phyloP scores from a whole-genome alignment of 495 filamentous ascomycete genomes.

The Neurospora sp. region DNA sequence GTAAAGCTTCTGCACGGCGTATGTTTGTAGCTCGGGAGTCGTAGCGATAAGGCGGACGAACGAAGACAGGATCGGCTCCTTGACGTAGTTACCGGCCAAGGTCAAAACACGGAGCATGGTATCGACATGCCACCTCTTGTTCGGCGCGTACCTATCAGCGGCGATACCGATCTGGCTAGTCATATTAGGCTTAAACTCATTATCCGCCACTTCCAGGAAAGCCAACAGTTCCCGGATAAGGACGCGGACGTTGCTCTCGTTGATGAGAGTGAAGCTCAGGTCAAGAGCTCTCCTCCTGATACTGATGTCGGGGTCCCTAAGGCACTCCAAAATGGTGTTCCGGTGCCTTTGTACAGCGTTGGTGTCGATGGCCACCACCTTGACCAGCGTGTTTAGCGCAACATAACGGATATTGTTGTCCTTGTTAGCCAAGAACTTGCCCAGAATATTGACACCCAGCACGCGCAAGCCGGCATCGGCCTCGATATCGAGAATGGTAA shows the following conservation, averaged over 20 bases:
- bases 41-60: conserved; percentile 94
- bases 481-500: conserved; percentile 96
- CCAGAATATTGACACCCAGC: conserved; percentile 93
- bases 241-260: conserved; percentile 88
- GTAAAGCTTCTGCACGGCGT: conserved; percentile 93
- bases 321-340: conserved; percentile 92
- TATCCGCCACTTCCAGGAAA: conserved; percentile 93
- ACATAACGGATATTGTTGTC: conserved; percentile 99
- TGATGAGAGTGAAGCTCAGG: conserved; percentile 95
- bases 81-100: conserved; percentile 90
- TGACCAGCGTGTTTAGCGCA: conserved; percentile 91
- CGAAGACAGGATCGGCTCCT: conserved; percentile 93
- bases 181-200: conserved; percentile 97
- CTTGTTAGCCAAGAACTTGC: conserved; percentile 93
- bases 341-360: conserved; percentile 95
- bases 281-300: conserved; percentile 90
- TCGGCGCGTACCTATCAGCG: conserved; percentile 89
- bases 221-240: conserved; percentile 85
- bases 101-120: conserved; percentile 94
- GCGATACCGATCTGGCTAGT: conserved; percentile 95
- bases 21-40: conserved; percentile 87
- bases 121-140: conserved; percentile 96
- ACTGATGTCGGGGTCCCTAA: conserved; percentile 97
- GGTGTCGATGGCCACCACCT: conserved; percentile 95
- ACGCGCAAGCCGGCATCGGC: conserved; percentile 90